These are phyloP conservation scores for Fragilaria crotonensis DNA, from an alignment of 108 stramenopile genomes.

Conservation along the genomic window DNA sequence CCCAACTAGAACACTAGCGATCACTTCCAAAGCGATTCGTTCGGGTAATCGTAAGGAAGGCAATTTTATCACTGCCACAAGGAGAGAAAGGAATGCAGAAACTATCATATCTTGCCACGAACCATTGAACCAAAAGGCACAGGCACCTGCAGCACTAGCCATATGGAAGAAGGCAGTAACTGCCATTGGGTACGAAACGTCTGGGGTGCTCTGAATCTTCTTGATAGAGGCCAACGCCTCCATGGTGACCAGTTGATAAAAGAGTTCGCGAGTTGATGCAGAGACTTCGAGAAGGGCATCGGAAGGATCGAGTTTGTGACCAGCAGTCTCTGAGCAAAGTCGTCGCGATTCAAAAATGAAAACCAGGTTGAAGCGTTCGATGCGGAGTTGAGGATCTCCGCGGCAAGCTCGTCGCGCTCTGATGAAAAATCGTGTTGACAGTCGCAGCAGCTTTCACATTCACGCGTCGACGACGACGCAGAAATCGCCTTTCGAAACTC, in stretches of 20 bases:
- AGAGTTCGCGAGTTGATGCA: conserved; percentile 11
- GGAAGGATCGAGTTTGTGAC: not conserved
- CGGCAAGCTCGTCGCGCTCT: conserved; percentile 3
- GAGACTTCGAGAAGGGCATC: conserved; percentile 17
- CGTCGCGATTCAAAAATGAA: conserved; percentile 3
- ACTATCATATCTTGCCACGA: conserved; percentile 19
- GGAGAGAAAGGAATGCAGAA: conserved; percentile 14
- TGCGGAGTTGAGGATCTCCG: conserved; percentile 17
- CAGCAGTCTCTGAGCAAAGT: not conserved
- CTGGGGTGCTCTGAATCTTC: not conserved
- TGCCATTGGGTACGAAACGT: conserved; percentile 1
- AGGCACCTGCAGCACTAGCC: conserved; percentile 10
- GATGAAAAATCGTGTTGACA: not conserved
- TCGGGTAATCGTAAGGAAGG: conserved; percentile 13
- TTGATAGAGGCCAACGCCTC: conserved; percentile 12
- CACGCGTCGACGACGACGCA: not conserved
- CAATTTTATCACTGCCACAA: too few relatives aligned
- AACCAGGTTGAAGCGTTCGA: conserved; percentile 11
- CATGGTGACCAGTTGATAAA: conserved; percentile 11
- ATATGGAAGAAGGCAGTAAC: conserved; percentile 6
- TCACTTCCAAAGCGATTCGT: conserved; percentile 20
- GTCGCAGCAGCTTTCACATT: not conserved
- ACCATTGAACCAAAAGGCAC: conserved; percentile 20
- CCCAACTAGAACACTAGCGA: conserved; percentile 19
- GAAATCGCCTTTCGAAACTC: conserved; percentile 1